Evolutionary conservation across 2,329 filamentous ascomycete species (phyloP).

Genomic region (Diplocarpon rosae): DNA sequence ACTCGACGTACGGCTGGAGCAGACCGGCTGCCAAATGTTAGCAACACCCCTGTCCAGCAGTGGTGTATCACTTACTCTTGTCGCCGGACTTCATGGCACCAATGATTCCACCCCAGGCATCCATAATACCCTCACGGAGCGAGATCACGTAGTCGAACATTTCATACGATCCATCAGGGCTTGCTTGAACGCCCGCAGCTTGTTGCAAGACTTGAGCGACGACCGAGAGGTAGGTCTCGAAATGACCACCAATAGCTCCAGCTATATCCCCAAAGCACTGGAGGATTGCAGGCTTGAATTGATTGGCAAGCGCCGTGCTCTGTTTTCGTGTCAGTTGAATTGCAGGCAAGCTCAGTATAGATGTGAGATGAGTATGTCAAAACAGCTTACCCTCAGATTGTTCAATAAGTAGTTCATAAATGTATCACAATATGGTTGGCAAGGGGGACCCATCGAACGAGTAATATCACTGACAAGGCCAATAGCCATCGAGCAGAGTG

Average conservation of each 20-base stretch:
- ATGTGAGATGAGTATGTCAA: not conserved
- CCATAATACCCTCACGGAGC: slow-evolving; percentile 93
- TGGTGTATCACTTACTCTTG: slow-evolving; percentile 48
- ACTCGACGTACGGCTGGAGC: slow-evolving; percentile 67
- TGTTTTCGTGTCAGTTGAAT: slow-evolving; percentile 32
- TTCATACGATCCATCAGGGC: slow-evolving; percentile 75
- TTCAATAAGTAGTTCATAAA: slow-evolving; percentile 98
- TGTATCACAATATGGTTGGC: slow-evolving; percentile 88
- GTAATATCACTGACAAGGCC: slow-evolving; percentile 95
- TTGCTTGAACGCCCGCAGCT: slow-evolving; percentile 71
- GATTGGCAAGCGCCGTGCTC: slow-evolving; percentile 80
- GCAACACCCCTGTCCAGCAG: slow-evolving; percentile 8
- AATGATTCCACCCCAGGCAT: slow-evolving; percentile 96
- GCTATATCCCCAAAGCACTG: slow-evolving; percentile 98
- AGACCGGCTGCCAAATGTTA: slow-evolving; percentile 44
- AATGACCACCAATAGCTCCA: slow-evolving; percentile 80
- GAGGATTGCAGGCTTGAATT: slow-evolving; percentile 95
- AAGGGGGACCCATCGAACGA: slow-evolving; percentile 77
- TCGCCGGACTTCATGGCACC: slow-evolving; percentile 78
- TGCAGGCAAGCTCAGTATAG: not conserved
- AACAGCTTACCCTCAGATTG: slow-evolving; percentile 62
- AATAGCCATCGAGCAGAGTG: slow-evolving; percentile 92
- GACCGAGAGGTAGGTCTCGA: slow-evolving; percentile 85
- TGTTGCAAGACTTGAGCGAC: slow-evolving; percentile 93
- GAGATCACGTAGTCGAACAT: slow-evolving; percentile 96